A percentile compares a stretch with the other conserved stretches of the same genome.
Conservation (phyloP, 129 eudicot genomes). For the Logfia minima region DNA sequence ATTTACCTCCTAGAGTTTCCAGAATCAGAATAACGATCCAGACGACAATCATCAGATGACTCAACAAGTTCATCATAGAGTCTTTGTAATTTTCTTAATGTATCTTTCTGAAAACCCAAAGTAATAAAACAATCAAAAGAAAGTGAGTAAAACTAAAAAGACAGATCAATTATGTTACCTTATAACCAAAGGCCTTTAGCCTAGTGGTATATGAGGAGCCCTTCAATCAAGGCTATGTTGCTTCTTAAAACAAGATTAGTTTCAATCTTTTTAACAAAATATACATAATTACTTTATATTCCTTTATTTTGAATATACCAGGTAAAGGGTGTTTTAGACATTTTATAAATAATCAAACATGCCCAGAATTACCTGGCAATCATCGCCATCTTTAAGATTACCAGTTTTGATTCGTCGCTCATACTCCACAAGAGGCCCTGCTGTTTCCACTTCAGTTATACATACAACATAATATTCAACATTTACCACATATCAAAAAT, state of each 20-base stretch:
- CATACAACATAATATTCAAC: slow-evolving; percentile 2
- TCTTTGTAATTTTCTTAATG: slow-evolving; percentile 85
- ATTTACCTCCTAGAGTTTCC: slow-evolving; percentile 77
- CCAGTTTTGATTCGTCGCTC: slow-evolving; percentile 82
- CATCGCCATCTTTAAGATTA: slow-evolving; percentile 84
- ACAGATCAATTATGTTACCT: too few species aligned
- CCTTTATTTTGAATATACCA: too few species aligned
- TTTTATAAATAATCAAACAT: slow-evolving; percentile 15
- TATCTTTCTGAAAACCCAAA: slow-evolving; percentile 52
- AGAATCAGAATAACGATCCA: slow-evolving; percentile 80
- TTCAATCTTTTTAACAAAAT: too few species aligned
- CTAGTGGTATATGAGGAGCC: too few species aligned
- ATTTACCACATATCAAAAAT: neutral
- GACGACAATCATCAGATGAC: slow-evolving; percentile 65
- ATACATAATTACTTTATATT: too few species aligned
- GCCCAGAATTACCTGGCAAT: slow-evolving; percentile 54
- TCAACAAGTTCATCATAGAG: slow-evolving; percentile 87
- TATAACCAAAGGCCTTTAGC: too few species aligned
- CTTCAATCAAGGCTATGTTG: too few species aligned
- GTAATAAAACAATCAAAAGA: slow-evolving; percentile 12
- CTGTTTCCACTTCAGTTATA: slow-evolving; percentile 40
- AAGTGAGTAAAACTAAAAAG: neutral
- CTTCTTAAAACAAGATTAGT: too few species aligned
- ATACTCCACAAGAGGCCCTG: slow-evolving; percentile 86
- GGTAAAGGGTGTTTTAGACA: neutral